These are phyloP conservation scores for Exophiala spinifera DNA, from an alignment of 2,329 filamentous ascomycete genomes.

Conservation along the genomic window DNA sequence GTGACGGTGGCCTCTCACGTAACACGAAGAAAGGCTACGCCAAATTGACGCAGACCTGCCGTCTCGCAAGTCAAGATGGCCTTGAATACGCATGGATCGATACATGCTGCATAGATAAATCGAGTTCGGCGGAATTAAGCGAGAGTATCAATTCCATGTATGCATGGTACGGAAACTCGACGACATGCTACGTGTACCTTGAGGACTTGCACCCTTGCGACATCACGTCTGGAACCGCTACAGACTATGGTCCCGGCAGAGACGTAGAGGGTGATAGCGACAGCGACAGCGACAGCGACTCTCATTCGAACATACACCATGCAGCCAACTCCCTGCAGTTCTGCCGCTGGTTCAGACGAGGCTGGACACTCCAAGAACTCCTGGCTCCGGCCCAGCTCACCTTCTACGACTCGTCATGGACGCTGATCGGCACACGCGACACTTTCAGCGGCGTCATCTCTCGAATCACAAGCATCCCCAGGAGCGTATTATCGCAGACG, in stretches of 20 bases:
- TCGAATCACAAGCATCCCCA: background rate
- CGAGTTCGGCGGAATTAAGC: slow-evolving; percentile 26
- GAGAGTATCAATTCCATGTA: slow-evolving; percentile 29
- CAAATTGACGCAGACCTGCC: slow-evolving; percentile 1
- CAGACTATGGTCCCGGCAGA: background rate
- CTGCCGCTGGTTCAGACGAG: background rate
- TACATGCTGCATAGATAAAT: slow-evolving; percentile 30
- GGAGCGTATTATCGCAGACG: background rate
- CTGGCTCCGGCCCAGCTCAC: background rate
- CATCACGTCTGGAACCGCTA: too few relatives aligned
- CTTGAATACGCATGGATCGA: slow-evolving; percentile 26
- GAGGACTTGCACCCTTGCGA: slow-evolving; percentile 6
- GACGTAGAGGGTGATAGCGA: background rate
- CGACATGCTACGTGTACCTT: slow-evolving; percentile 26
- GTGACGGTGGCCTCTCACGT: too few relatives aligned
- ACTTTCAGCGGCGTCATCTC: background rate
- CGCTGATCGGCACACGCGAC: background rate
- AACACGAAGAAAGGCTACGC: background rate
- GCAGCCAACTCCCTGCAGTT: background rate
- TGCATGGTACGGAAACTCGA: slow-evolving; percentile 23
- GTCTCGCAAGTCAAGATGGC: background rate
- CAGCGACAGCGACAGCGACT: background rate
- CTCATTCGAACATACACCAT: background rate
- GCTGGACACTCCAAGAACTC: slow-evolving; percentile 8
- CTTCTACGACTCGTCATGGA: background rate